phyloP scores from a whole-genome alignment of 2,329 filamentous ascomycete genomes.

The Claviceps pazoutovae region DNA sequence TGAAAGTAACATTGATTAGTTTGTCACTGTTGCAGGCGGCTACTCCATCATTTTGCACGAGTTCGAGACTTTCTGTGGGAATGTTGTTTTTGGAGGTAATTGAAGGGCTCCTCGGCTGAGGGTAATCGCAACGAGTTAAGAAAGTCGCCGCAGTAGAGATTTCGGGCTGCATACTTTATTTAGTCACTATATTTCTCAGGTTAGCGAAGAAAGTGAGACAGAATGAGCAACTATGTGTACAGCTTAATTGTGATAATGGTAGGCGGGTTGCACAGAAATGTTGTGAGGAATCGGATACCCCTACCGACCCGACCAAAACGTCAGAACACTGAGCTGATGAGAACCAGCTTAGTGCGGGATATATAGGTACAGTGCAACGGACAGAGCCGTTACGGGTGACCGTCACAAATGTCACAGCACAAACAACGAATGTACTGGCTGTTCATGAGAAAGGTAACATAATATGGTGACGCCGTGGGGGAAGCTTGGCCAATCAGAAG shows the following conservation, averaged over 20 bases:
- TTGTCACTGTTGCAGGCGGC: neutral
- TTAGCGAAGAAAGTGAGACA: neutral
- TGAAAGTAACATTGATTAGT: no score
- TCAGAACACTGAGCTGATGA: no score
- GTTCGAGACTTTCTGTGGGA: neutral
- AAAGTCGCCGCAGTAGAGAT: neutral
- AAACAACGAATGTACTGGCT: no score
- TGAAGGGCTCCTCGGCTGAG: neutral
- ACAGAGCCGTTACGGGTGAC: no score
- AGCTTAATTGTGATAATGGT: neutral
- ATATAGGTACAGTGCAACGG: no score
- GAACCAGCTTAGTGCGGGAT: no score
- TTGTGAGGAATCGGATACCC: no score
- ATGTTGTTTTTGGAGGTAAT: neutral
- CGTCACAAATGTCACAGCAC: no score
- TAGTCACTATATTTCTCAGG: neutral
- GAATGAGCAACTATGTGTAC: neutral
- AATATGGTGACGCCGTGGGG: no score
- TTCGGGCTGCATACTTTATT: neutral
- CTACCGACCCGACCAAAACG: no score
- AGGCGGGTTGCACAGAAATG: neutral
- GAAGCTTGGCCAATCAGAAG: no score
- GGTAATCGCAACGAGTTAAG: neutral
- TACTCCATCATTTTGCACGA: neutral
- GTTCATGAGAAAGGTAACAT: no score